Evolutionary conservation across 1,284 basidiomycete species (phyloP).

Genomic region (Mycosarcoma maydis): DNA sequence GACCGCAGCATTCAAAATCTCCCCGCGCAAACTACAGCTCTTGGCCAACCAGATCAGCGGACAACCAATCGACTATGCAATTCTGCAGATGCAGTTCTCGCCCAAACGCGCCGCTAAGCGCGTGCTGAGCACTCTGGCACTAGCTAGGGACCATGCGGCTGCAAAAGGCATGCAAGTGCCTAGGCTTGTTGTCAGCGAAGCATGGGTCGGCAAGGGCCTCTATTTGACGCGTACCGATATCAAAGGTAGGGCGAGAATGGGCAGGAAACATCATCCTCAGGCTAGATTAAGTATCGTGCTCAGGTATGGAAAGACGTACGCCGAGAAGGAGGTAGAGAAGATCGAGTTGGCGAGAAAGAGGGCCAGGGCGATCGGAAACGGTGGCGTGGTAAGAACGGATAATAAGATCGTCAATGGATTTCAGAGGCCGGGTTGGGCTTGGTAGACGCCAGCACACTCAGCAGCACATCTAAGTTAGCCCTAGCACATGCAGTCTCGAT

Average conservation of each 20-base stretch:
- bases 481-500: too few species aligned
- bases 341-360: constrained; percentile 77
- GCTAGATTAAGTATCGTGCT: constrained; percentile 82
- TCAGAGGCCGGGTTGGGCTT: constrained; percentile 63
- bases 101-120: constrained; percentile 86
- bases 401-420: constrained; percentile 55
- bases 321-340: constrained; percentile 75
- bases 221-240: constrained; percentile 79
- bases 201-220: constrained; percentile 90
- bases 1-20: constrained; percentile 90
- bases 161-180: constrained; percentile 80
- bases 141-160: constrained; percentile 86
- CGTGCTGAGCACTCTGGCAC: constrained; percentile 85
- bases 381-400: constrained; percentile 55
- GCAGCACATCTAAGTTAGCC: too few species aligned
- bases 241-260: constrained; percentile 83
- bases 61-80: constrained; percentile 78
- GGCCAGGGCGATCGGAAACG: constrained; percentile 79
- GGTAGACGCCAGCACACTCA: constrained; percentile 32
- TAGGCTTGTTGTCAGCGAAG: constrained; percentile 85
- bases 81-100: constrained; percentile 94
- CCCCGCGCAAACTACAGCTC: constrained; percentile 88
- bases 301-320: constrained; percentile 82
- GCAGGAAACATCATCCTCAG: constrained; percentile 80
- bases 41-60: constrained; percentile 82